Evolutionary conservation across 2,329 filamentous ascomycete genomes (phyloP), one percentile per base, ranked within the genome.

Genomic region (Niveomyces coronatus): DNA sequence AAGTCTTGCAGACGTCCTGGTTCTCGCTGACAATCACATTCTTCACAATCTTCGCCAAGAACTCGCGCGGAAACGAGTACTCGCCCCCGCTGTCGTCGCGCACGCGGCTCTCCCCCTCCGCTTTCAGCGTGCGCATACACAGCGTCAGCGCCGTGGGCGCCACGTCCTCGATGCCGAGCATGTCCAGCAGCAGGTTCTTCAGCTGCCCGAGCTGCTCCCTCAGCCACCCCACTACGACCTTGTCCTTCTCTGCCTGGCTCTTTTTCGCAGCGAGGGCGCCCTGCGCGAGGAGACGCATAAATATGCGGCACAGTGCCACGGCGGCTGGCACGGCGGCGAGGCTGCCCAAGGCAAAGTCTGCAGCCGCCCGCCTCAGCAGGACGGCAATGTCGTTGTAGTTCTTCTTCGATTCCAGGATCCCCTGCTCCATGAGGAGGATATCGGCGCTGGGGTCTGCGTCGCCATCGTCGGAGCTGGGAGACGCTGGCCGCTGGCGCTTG

Each of bases 301-400:
- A 95, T 24, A 93, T 77, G 49, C 88, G 76, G 58, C 87, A 94
- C 33, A 95, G 68, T 2, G 88, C 81, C 15, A 95, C 79, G 0
- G 81, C 76, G 0, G 87, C 83, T 23, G 84, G 63, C 32, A 85
- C 65, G 4, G 74, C 66, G 30, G 80, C 72, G 2, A 65, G 58
- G 3, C 70, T 58, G 19, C 64, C 63, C 24, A 63, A 64, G 51
- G 71, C 46, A 35, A 53, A 55, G 56, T 26, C 76, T 61, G 50
- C 77, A 31, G 61, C 58, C 13, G 61, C 58, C 13, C 49, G 71
- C 29, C 70, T 70, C 31, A 94, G 66, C 26, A 96, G 63, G 9
- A 71, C 74, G 7, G 76, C 71, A 52, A 96, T 89, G 54, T 94
- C 86, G 67, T 94, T 94, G 69, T 93, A 94, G 61, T 94, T 76